These are phyloP conservation scores for Scutellaria galericulata DNA, from an alignment of 257 asterid species.

Conservation along the genomic window DNA sequence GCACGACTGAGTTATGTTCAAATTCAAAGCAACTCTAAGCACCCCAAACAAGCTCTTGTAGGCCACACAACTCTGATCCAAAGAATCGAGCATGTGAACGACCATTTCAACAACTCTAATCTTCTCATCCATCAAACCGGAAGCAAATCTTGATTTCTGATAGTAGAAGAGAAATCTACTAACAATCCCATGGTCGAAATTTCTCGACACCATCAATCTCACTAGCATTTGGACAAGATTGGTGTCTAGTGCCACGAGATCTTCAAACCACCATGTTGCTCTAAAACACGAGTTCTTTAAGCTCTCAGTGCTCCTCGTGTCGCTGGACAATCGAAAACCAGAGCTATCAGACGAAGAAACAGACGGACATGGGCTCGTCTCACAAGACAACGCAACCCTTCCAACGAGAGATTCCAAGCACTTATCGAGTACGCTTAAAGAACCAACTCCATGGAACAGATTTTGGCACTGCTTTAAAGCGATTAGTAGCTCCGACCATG, in stretches of 20 bases:
- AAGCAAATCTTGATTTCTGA: slow-evolving; percentile 61
- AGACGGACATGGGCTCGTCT: slow-evolving; percentile 79
- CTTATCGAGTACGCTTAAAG: slow-evolving; percentile 50
- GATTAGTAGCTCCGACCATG: slow-evolving; percentile 74
- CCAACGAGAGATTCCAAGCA: slow-evolving; percentile 56
- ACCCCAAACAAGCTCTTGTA: slow-evolving; percentile 70
- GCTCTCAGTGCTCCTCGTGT: slow-evolving; percentile 83
- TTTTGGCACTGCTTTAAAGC: slow-evolving; percentile 64
- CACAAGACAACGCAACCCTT: slow-evolving; percentile 56
- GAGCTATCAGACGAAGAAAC: slow-evolving; percentile 78
- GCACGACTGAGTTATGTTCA: slow-evolving; percentile 48
- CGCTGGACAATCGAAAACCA: slow-evolving; percentile 61
- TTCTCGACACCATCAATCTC: slow-evolving; percentile 51
- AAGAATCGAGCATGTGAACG: slow-evolving; percentile 59
- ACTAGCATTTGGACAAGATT: slow-evolving; percentile 45
- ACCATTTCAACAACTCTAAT: slow-evolving; percentile 51
- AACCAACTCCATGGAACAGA: slow-evolving; percentile 44
- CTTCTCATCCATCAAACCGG: slow-evolving; percentile 48
- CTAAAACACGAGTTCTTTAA: slow-evolving; percentile 49
- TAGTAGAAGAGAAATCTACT: slow-evolving; percentile 71
- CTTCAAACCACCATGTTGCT: slow-evolving; percentile 91
- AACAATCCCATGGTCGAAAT: slow-evolving; percentile 56
- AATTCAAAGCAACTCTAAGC: slow-evolving; percentile 49
- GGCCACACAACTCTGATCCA: slow-evolving; percentile 57
- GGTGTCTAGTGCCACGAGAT: slow-evolving; percentile 49